Base-by-base conservation (phyloP, 2,329 filamentous ascomycete species). In the Sclerotinia nivalis region DNA sequence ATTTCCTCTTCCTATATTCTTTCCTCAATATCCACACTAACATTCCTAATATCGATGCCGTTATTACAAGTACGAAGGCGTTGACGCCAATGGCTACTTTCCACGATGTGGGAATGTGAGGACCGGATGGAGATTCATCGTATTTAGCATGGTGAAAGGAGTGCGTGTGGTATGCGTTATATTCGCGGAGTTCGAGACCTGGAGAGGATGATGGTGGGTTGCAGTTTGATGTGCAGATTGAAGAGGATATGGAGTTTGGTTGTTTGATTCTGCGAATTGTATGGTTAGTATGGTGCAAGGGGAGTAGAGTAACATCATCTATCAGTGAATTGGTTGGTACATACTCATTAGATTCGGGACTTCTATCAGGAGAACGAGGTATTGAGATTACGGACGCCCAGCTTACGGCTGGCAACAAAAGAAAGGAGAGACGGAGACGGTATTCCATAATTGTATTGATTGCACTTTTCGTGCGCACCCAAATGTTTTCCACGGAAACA, bases 51-150 rank as follows among this genome's bases (percentile, higher is more conserved):
- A 66, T 66, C 31, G 31, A 66, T 13, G 61, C 59, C 9, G 68
- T 69, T 7, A 69, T 69, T 12, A 66, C 22, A 7, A 69, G 52
- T 25, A 69, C 68, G n/a, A 69, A 69, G n/a, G 61, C 60, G 15
- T 69, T 66, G 4, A 69, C 68, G 7, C 59, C 68, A 50, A 69
- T 58, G 9, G 68, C 68, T 9, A 69, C 68, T 34, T 69, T 69
- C 60, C 61, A 69, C 22, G 68, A 66, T 7, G 68, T 69, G 40
- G 68, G 68, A 10, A 69, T 65, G 40, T 58, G 61, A 28, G 68
- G 68, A 7, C 50, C 12, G 22, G 37, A 13, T 45, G 37, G 59
- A 28, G 68, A 45, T 12, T 56, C 28, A 12, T 64, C 28, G 47
- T 64, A 55, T 69, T 64, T 69, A 3, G 67, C 25, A 2, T 69